Conservation (phyloP, 345 rosid genomes). For the Mallotus nudiflorus region DNA sequence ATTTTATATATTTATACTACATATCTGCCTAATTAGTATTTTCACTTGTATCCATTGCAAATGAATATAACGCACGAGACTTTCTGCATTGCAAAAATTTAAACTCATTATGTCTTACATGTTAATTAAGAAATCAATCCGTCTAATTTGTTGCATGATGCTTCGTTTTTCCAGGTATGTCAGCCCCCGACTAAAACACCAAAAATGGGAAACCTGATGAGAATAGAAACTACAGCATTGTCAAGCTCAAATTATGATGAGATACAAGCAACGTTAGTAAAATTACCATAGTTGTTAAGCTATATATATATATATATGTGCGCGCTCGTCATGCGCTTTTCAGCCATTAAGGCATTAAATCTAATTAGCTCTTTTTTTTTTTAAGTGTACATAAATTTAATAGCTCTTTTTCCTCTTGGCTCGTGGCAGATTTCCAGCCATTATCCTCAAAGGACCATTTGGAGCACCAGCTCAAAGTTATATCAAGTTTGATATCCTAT, state of each 20-base stretch:
- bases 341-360: neutral
- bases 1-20: no score
- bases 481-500: constrained; percentile 69
- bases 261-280: constrained; percentile 49
- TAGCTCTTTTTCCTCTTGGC: no score
- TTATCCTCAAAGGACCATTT: constrained; percentile 80
- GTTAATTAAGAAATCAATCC: no score
- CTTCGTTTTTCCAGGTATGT: constrained; percentile 51
- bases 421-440: constrained; percentile 62
- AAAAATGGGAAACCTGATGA: constrained; percentile 48
- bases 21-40: no score
- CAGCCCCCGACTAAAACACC: constrained; percentile 47
- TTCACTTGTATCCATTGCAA: no score
- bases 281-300: neutral
- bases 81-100: no score
- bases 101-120: no score
- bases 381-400: neutral
- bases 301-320: no score
- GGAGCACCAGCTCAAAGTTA: constrained; percentile 97
- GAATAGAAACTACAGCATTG: constrained; percentile 62
- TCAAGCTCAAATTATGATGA: constrained; percentile 36
- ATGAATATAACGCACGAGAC: no score
- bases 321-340: no score
- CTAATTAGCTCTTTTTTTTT: neutral
- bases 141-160: neutral